Conservation (phyloP, 2,329 filamentous ascomycete genomes). For the Blastomyces parvus region DNA sequence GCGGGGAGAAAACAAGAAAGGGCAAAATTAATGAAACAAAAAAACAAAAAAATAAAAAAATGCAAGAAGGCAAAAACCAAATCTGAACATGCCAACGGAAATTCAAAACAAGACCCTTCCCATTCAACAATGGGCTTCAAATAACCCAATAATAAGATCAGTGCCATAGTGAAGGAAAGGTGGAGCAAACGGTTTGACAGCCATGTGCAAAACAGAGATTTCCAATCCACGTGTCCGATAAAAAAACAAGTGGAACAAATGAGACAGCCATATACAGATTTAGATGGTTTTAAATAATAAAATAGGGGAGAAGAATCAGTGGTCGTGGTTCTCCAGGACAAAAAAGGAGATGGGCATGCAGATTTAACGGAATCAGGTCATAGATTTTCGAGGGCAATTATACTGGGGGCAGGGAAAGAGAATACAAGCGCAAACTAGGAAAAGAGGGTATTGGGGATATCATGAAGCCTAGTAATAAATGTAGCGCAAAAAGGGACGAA, state of each 20-base stretch:
- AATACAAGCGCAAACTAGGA: neutral
- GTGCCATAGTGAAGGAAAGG: neutral
- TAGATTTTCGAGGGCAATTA: neutral
- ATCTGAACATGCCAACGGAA: conserved; percentile 1
- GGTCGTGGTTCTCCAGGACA: neutral
- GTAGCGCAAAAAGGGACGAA: neutral
- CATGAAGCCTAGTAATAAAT: conserved; percentile 1
- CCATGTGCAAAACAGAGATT: neutral
- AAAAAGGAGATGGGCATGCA: neutral
- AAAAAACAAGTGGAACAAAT: neutral
- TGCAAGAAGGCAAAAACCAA: neutral
- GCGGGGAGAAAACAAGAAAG: neutral
- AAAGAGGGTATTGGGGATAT: conserved; percentile 3
- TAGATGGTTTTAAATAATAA: neutral
- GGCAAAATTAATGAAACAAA: neutral
- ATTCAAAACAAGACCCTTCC: neutral
- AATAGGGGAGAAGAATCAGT: neutral
- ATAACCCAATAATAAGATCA: neutral
- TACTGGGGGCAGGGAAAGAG: neutral
- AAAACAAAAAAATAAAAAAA: neutral
- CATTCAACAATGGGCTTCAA: neutral
- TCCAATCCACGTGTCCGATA: neutral
- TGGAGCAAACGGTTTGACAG: neutral
- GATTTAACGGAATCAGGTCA: neutral
- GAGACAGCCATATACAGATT: neutral